These are phyloP conservation scores for Trametes gibbosa DNA, from an alignment of 768 basidiomycete genomes.

Conservation along the genomic window DNA sequence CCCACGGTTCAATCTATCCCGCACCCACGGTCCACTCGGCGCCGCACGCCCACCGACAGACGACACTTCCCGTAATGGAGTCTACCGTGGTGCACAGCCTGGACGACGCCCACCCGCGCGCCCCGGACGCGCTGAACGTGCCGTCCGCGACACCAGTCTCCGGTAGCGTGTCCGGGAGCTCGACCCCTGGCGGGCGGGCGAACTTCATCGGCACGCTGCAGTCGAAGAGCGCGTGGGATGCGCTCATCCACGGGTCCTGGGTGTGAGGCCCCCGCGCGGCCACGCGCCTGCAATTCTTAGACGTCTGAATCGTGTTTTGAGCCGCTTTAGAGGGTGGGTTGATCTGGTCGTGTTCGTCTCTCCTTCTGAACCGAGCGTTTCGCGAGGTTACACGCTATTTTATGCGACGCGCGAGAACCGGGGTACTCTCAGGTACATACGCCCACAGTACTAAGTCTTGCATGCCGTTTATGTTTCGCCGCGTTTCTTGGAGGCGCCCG, in stretches of 20 bases:
- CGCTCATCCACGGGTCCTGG: constrained; percentile 64
- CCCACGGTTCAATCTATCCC: constrained; percentile 11
- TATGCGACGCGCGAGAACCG: background rate
- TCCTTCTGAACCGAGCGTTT: background rate
- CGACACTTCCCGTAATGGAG: constrained; percentile 9
- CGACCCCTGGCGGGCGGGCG: constrained; percentile 32
- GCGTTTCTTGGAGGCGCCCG: too few species aligned
- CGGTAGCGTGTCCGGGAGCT: constrained; percentile 3
- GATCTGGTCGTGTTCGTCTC: background rate
- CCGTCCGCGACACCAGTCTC: background rate
- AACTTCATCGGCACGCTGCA: constrained; percentile 58
- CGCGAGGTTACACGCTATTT: background rate
- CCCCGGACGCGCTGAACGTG: constrained; percentile 5
- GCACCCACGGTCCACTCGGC: background rate
- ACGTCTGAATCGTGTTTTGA: background rate
- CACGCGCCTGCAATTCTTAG: background rate
- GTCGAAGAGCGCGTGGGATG: constrained; percentile 65
- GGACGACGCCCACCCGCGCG: constrained; percentile 8
- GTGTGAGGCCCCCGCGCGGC: constrained; percentile 36
- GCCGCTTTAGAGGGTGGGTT: background rate
- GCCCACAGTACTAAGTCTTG: background rate
- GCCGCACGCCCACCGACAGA: constrained; percentile 14
- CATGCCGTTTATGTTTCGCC: background rate
- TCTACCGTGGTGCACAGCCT: constrained; percentile 1
- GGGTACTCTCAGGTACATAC: background rate